Percentiles rank a stretch among this genome's conserved stretches.
phyloP scores from a whole-genome alignment of 176 grass and related monocot genomes.

The Themeda triandra region DNA sequence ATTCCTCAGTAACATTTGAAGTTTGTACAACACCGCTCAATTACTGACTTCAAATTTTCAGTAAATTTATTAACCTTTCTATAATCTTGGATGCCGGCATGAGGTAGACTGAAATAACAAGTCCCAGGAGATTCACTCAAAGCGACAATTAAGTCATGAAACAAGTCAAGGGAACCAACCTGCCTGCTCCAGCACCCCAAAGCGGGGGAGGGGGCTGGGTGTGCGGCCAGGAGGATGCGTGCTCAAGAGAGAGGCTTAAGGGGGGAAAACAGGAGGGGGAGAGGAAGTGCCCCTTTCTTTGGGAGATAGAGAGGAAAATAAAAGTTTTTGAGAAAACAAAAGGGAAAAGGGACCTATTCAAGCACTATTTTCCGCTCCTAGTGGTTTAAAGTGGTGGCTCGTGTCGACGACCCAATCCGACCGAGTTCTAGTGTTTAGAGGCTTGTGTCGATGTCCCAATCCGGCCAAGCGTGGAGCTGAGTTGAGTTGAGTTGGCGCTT shows the following conservation, averaged over 20 bases:
- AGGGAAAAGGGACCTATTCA: neutral
- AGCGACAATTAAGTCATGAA: neutral
- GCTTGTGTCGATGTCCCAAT: too few species aligned
- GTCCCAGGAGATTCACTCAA: too few species aligned
- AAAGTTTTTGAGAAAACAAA: neutral
- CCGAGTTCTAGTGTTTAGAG: too few species aligned
- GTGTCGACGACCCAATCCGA: too few species aligned
- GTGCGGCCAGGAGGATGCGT: neutral
- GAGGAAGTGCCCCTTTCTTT: neutral
- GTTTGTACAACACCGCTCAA: neutral
- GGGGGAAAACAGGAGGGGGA: neutral
- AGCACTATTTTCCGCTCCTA: too few species aligned
- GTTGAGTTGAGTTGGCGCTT: too few species aligned
- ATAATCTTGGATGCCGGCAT: neutral
- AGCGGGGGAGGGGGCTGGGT: neutral
- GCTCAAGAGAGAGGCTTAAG: neutral
- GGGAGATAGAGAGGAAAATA: neutral
- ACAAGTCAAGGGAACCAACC: neutral
- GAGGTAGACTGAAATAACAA: neutral
- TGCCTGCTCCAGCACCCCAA: too few species aligned
- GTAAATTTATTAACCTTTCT: neutral
- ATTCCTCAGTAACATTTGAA: too few species aligned
- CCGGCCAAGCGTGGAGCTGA: too few species aligned
- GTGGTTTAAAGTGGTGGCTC: too few species aligned
- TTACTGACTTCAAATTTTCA: neutral